These are phyloP conservation scores for Sporisorium iseilematis-ciliati DNA, from an alignment of 1,284 basidiomycete species.

Conservation along the genomic window DNA sequence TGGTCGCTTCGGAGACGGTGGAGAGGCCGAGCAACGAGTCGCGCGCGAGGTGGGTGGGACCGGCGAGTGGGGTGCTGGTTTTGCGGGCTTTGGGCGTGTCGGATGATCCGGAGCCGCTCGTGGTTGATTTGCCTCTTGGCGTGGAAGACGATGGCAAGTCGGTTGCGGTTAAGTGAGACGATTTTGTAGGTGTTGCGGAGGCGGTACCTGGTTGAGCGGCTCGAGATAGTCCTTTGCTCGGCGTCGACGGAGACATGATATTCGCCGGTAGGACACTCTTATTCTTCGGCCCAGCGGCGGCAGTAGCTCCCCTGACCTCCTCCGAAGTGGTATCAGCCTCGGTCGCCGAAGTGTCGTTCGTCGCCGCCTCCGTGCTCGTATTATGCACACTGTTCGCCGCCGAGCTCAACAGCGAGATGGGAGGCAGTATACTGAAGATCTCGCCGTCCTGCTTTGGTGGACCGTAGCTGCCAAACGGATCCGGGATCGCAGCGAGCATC, in stretches of 20 bases:
- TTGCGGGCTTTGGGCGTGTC: conserved; percentile 32
- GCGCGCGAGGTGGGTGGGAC: conserved; percentile 25
- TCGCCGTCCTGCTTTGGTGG: conserved; percentile 87
- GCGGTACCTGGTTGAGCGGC: conserved; percentile 7
- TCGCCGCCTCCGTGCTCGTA: conserved; percentile 32
- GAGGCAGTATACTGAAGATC: conserved; percentile 82
- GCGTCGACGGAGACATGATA: conserved; percentile 56
- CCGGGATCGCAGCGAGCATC: conserved; percentile 87
- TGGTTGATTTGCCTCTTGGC: conserved; percentile 16
- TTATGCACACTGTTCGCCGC: conserved; percentile 47
- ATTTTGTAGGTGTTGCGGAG: conserved; percentile 28
- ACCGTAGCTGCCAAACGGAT: conserved; percentile 92
- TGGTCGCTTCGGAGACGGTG: conserved; percentile 41
- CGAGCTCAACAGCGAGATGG: conserved; percentile 51
- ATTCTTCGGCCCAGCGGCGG: conserved; percentile 1
- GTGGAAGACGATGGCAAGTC: conserved; percentile 38
- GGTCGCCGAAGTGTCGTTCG: conserved; percentile 40
- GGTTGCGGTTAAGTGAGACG: conserved; percentile 5
- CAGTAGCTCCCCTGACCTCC: conserved; percentile 3
- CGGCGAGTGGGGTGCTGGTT: conserved; percentile 1
- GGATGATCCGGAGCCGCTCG: neutral
- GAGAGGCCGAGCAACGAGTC: conserved; percentile 47
- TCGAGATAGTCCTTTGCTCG: conserved; percentile 46
- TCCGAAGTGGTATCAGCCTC: conserved; percentile 17
- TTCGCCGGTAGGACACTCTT: conserved; percentile 33